phyloP scores from a whole-genome alignment of 768 basidiomycete genomes.

The Hygrocybe punicea region DNA sequence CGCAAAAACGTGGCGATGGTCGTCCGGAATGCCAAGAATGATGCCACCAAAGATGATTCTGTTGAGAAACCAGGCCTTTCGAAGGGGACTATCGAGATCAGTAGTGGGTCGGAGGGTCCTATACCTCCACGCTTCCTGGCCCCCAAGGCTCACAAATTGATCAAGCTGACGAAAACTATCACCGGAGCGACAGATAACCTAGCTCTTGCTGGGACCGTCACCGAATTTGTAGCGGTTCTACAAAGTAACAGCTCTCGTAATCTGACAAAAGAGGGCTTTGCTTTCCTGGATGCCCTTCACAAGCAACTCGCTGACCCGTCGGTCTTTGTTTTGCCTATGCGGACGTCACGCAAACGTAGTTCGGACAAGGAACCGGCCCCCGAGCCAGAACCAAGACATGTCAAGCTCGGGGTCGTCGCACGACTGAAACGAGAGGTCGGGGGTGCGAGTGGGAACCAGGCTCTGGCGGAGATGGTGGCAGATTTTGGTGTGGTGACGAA shows the following conservation, averaged over 20 bases:
- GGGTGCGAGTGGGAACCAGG: constrained; percentile 48
- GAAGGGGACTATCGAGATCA: constrained; percentile 47
- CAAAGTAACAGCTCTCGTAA: constrained; percentile 63
- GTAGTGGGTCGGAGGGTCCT: constrained; percentile 37
- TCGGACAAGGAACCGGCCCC: constrained; percentile 40
- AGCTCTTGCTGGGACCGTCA: constrained; percentile 51
- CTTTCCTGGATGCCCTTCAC: constrained; percentile 64
- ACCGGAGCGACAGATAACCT: constrained; percentile 51
- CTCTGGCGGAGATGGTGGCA: constrained; percentile 60
- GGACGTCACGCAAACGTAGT: constrained; percentile 43
- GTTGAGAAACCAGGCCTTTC: constrained; percentile 13
- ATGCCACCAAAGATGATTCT: constrained; percentile 25
- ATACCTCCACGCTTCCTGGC: constrained; percentile 31
- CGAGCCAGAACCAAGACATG: constrained; percentile 46
- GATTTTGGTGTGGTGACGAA: constrained; percentile 72
- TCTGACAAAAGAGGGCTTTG: constrained; percentile 66
- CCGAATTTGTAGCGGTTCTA: constrained; percentile 59
- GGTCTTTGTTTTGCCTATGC: constrained; percentile 52
- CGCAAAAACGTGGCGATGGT: constrained; percentile 46
- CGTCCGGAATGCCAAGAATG: constrained; percentile 26
- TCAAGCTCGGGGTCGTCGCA: constrained; percentile 59
- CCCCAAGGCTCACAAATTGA: constrained; percentile 53
- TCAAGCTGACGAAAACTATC: constrained; percentile 43
- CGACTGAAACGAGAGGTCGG: constrained; percentile 54
- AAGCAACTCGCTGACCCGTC: constrained; percentile 71